Conservation (phyloP, 2,329 filamentous ascomycete genomes). For the Aspergillus sp. region DNA sequence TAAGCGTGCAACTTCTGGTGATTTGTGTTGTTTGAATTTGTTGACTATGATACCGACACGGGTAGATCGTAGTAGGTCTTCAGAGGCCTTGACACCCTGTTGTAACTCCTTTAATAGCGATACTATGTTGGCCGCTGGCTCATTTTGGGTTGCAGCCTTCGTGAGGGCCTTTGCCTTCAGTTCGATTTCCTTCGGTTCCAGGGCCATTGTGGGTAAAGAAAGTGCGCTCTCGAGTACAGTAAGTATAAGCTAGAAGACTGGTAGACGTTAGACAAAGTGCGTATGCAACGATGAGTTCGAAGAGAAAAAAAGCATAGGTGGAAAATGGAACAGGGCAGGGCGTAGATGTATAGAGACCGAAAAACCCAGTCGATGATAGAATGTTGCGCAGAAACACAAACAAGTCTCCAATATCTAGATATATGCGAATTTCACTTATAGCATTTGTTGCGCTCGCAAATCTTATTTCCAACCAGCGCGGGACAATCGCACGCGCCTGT, state of each 20-base stretch:
- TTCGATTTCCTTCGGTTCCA: conserved; percentile 82
- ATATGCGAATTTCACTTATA: background rate
- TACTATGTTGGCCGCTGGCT: conserved; percentile 70
- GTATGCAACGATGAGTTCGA: background rate
- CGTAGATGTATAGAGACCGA: background rate
- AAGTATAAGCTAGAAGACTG: background rate
- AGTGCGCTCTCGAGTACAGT: background rate
- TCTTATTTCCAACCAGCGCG: background rate
- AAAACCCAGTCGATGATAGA: background rate
- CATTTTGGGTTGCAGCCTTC: conserved; percentile 74
- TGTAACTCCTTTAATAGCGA: conserved; percentile 75
- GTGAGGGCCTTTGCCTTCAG: conserved; percentile 73
- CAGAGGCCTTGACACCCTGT: conserved; percentile 76
- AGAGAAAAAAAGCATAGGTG: background rate
- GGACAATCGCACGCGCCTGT: conserved; percentile 12
- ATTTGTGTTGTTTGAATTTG: conserved; percentile 78
- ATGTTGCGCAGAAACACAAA: background rate
- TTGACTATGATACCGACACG: conserved; percentile 87
- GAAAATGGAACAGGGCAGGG: background rate
- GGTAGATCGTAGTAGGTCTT: conserved; percentile 88
- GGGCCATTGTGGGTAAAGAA: conserved; percentile 34
- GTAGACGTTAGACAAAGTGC: background rate
- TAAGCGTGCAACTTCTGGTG: conserved; percentile 67
- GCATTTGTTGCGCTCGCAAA: background rate
- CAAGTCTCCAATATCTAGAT: background rate